Percentiles rank a stretch among this genome's conserved stretches.
These are phyloP conservation scores for Olyra latifolia DNA, from an alignment of 176 grass and related monocot genomes.

Conservation along the genomic window DNA sequence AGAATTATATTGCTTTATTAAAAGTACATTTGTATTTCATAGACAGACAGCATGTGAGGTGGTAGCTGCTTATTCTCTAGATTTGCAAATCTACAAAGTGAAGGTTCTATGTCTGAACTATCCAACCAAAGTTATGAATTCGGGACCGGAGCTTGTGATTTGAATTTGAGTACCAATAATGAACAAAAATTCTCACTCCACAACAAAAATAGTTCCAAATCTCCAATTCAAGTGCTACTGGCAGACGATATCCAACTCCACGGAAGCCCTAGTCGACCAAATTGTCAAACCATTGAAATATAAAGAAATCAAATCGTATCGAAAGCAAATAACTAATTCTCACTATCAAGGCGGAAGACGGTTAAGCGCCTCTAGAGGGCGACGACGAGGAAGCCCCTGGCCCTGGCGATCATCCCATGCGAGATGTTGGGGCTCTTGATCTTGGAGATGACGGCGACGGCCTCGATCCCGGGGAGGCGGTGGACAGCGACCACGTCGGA, in stretches of 20 bases:
- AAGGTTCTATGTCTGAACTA: background rate
- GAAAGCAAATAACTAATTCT: conserved; percentile 13
- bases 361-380: conserved; percentile 19
- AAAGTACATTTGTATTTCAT: background rate
- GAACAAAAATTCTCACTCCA: background rate
- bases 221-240: background rate
- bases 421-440: no score
- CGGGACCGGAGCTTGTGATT: background rate
- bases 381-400: background rate
- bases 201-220: background rate
- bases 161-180: background rate
- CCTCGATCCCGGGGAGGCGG: no score
- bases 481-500: no score
- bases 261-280: background rate
- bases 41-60: background rate
- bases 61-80: background rate
- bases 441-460: no score
- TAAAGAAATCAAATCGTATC: background rate
- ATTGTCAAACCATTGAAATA: background rate
- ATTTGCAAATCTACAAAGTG: background rate
- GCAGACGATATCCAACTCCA: background rate
- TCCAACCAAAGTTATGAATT: background rate
- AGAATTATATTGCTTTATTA: background rate
- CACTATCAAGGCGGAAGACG: conserved; percentile 89
- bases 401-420: no score